phyloP scores from a whole-genome alignment of 345 rosid species.

The Syzygium jambos region DNA sequence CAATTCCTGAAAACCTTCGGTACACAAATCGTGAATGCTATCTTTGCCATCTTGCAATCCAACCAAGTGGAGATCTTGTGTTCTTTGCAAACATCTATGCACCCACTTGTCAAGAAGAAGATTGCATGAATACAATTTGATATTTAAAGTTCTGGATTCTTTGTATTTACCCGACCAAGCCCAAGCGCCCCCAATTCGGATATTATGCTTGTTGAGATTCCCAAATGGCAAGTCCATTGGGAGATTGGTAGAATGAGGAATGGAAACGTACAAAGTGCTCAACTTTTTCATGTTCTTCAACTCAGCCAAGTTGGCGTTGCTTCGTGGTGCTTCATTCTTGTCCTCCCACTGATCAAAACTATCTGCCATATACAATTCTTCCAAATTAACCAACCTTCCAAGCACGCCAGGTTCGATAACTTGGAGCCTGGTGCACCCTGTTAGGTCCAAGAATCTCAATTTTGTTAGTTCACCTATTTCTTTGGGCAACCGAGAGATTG shows the following conservation, averaged over 20 bases:
- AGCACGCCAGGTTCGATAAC: neutral
- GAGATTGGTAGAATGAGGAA: neutral
- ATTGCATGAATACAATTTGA: neutral
- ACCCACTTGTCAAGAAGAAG: neutral
- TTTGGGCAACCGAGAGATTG: neutral
- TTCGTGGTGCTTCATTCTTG: neutral
- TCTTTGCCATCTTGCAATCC: neutral
- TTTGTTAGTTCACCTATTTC: neutral
- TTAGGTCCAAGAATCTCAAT: neutral
- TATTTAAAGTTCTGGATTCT: neutral
- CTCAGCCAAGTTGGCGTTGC: neutral
- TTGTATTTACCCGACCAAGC: rapidly evolving
- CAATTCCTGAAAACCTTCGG: neutral
- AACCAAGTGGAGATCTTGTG: neutral
- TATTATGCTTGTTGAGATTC: rapidly evolving
- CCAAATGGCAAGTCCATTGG: rapidly evolving
- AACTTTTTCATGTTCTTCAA: neutral
- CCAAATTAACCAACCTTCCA: neutral
- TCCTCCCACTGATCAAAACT: neutral
- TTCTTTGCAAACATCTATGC: neutral
- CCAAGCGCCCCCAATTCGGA: neutral
- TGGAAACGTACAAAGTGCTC: neutral
- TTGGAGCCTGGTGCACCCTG: rapidly evolving
- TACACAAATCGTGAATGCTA: neutral
- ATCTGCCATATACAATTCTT: neutral